Base-by-base conservation (phyloP, 805 yeast species). In the Groenewaldozyma salmanticensis region DNA sequence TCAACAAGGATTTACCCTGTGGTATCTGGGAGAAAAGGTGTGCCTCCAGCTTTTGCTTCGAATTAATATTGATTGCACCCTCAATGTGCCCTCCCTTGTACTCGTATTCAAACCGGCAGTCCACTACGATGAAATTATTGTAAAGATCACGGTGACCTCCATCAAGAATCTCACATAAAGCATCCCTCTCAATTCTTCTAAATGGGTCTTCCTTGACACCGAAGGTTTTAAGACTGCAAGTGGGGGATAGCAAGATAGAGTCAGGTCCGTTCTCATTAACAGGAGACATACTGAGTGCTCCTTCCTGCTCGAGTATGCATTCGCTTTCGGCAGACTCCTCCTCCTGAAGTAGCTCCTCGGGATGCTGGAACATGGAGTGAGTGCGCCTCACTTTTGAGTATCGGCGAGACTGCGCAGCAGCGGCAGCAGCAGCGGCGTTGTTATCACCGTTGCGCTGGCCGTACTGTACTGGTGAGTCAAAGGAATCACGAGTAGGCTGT, bases 51-150 rank as follows among this genome's bases (percentile, higher is more conserved):
- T 75, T 81, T 42, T 72, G 73, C 50, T 81, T 79, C 29, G 81
- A 72, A 32, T 82, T 76, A 22, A 87, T 68, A 58, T 90, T 92
- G 40, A 83, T 52, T 5, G 97, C 94, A 36, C 81, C 79, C 36
- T 70, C 74, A 36, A 92, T 85, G 60, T 92, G 98, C 21, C 98
- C 98, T 24, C 97, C 97, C 32, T 74, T 68, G 59, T 67, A 92
- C 61, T 92, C 98, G 64, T 90, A 90, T 52, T 79, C 85, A 57
- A 92, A 92, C 40, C 98, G 74, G 57, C 97, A 87, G 62, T 92
- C 98, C 6, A 92, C 67, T 15, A 92, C 65, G 5, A 73, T 51
- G 32, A 72, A 62, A 27, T 74, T 73, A 45, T 76, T 76, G 53
- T 78, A 86, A 38, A 63, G 64, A 18, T 68, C 59, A 13, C 60